phyloP scores from a whole-genome alignment of 108 stramenopile genomes.

The Cyclostephanos tholiformis region DNA sequence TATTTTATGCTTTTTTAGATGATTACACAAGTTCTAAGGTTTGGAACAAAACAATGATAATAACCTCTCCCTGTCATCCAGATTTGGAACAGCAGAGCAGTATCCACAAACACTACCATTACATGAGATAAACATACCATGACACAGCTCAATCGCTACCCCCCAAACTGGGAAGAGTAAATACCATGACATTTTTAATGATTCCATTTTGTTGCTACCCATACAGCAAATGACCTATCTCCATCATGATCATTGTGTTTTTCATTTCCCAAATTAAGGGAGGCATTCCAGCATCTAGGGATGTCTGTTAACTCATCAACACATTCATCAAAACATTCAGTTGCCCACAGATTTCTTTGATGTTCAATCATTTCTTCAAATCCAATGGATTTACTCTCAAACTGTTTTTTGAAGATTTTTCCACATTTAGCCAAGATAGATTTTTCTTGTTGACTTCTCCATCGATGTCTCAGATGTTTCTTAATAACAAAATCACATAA shows the following conservation, averaged over 20 bases:
- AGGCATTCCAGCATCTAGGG: neutral
- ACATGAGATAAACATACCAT: constrained; percentile 2
- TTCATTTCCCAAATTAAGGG: neutral
- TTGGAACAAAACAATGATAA: constrained; percentile 2
- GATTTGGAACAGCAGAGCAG: neutral
- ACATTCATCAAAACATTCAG: neutral
- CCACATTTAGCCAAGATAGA: neutral
- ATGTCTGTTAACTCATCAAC: neutral
- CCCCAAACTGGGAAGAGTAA: neutral
- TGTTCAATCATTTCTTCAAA: neutral
- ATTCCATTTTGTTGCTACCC: neutral
- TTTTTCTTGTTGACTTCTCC: neutral
- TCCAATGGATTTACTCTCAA: neutral
- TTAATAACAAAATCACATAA: neutral
- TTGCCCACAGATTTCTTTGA: neutral
- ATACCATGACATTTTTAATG: neutral
- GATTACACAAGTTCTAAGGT: neutral
- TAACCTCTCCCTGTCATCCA: neutral
- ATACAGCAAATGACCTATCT: neutral
- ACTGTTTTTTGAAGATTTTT: neutral
- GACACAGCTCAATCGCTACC: neutral
- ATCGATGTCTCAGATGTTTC: neutral
- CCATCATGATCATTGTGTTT: neutral
- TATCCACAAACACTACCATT: neutral
- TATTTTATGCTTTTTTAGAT: neutral